Conservation (phyloP, 495 filamentous ascomycete genomes). For the Penicillium flavigenum region DNA sequence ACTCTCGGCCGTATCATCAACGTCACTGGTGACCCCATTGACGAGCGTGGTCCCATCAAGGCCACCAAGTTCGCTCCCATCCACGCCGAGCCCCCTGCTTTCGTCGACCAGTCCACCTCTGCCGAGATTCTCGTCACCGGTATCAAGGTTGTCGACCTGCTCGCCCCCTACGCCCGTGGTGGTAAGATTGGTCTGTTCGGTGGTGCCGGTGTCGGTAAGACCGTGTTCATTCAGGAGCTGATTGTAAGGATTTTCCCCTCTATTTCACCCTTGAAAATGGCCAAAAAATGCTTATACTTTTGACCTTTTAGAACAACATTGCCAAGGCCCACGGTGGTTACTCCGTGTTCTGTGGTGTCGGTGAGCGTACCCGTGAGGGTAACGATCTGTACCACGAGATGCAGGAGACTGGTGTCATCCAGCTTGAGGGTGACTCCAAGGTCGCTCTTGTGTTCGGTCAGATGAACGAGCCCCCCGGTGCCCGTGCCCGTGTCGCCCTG, state of each 20-base stretch:
- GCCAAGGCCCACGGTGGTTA: slow-evolving; percentile 99
- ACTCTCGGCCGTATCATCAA: slow-evolving; percentile 99
- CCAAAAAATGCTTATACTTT: background rate
- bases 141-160: slow-evolving; percentile 99
- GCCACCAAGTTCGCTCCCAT: slow-evolving; percentile 81
- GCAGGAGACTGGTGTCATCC: slow-evolving; percentile 99
- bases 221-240: slow-evolving; percentile 99
- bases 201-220: slow-evolving; percentile 99
- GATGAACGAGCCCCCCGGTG: slow-evolving; percentile 99
- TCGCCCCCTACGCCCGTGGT: slow-evolving; percentile 99
- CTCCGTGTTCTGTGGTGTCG: slow-evolving; percentile 99
- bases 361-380: slow-evolving; percentile 99
- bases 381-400: slow-evolving; percentile 99
- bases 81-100: slow-evolving; percentile 87
- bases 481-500: slow-evolving; percentile 98
- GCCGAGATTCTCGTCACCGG: slow-evolving; percentile 97
- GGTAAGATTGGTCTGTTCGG: slow-evolving; percentile 99
- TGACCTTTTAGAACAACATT: slow-evolving; percentile 80
- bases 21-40: slow-evolving; percentile 99
- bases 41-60: slow-evolving; percentile 98
- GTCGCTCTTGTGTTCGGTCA: slow-evolving; percentile 99
- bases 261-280: slow-evolving; percentile 1
- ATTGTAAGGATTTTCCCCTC: slow-evolving; percentile 59
- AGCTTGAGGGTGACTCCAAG: slow-evolving; percentile 99
- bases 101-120: slow-evolving; percentile 90